Evolutionary conservation across 805 yeast species (phyloP).

Genomic region (Naumovozyma dairenensis): DNA sequence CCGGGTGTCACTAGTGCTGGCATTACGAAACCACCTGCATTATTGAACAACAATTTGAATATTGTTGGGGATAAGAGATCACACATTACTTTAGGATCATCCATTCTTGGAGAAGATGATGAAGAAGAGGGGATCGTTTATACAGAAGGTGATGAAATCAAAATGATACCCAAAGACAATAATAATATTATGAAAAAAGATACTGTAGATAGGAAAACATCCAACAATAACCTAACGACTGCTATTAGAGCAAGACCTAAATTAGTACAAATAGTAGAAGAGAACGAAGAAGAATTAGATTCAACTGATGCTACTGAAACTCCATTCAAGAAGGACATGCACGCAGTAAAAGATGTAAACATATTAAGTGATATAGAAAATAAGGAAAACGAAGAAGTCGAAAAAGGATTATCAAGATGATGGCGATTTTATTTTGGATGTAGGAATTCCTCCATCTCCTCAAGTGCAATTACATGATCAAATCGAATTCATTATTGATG

Average conservation of each 20-base stretch:
- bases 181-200: background rate
- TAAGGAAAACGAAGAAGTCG: constrained; percentile 7
- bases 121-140: constrained; percentile 3
- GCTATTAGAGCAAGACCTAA: constrained; percentile 71
- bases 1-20: constrained; percentile 66
- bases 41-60: constrained; percentile 3
- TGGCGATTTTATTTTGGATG: constrained; percentile 25
- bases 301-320: background rate
- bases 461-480: background rate
- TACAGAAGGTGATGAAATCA: background rate
- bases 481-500: background rate
- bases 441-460: constrained; percentile 15
- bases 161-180: constrained; percentile 9
- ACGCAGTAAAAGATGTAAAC: background rate
- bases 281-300: constrained; percentile 7
- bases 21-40: constrained; percentile 1
- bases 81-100: constrained; percentile 34
- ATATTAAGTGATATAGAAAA: constrained; percentile 4
- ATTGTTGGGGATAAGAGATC: constrained; percentile 22
- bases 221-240: constrained; percentile 37
- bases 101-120: constrained; percentile 29
- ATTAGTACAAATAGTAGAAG: constrained; percentile 36
- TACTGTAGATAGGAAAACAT: constrained; percentile 27
- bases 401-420: constrained; percentile 16
- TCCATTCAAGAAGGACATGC: background rate